Base-by-base conservation (phyloP, 2,329 filamentous ascomycete genomes). In the Ramularia endophylla region DNA sequence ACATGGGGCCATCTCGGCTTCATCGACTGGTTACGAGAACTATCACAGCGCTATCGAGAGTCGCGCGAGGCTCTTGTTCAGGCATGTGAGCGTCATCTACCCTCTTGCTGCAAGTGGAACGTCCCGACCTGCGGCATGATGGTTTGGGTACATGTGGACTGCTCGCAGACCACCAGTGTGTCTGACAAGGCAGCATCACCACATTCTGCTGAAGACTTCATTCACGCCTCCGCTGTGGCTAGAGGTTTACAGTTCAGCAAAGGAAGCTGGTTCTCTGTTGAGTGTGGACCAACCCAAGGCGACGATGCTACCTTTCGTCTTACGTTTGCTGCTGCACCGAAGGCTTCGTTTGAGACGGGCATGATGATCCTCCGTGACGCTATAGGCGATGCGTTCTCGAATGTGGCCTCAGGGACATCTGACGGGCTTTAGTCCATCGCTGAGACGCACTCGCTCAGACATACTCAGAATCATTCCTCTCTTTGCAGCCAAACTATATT, bases 1-100 rank as follows among this genome's bases (percentile, higher is more conserved):
- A 52, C 41, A 3, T 64, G 61, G 59, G 57, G 59, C 5, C 61
- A 62, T 38, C 25, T 41, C 1, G 60, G 62, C 1, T 59, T 60
- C 36, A 20, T 61, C 2, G 29, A 43, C 2, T 64, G 61, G 60
- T 41, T 63, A 2, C 33, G 41, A 1, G 31, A 50, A 19, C 36
- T 63, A 9, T 57, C 54, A 2, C 11, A 25, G 2, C 36, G 51
- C n/a, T 63, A 61, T 41, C 34, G 44, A 3, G 19, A 41, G 15
- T 51, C 57, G 3, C 44, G 54, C 3, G 48, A 60, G 30, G 38
- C 40, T 9, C 27, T 62, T n/a, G 28, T 59, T 12, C 30, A 45
- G 6, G 58, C 59, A 15, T 62, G 58, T 22, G 45, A 54, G 27
- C 28, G 35, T n/a, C 49, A 53, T 43, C 40, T 62, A 1, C 55